Evolutionary conservation across 2,329 filamentous ascomycete genomes (phyloP).

Genomic region (Clonostachys byssicola): DNA sequence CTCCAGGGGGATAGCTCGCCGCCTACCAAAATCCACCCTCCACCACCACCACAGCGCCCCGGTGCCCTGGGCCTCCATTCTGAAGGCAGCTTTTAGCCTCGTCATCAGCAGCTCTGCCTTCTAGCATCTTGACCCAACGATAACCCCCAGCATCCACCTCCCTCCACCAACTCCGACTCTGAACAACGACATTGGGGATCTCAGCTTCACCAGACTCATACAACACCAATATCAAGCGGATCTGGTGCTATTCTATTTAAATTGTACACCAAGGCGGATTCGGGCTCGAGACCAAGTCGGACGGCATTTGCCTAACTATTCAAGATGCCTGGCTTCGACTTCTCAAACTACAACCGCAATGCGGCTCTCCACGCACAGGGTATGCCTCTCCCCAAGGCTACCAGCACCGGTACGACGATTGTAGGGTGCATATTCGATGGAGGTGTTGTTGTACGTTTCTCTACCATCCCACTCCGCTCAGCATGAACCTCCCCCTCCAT

Average conservation of each 20-base stretch:
- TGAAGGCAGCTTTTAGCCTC: constrained; percentile 33
- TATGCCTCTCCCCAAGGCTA: constrained; percentile 93
- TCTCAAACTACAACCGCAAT: constrained; percentile 99
- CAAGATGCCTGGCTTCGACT: constrained; percentile 96
- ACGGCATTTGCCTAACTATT: neutral
- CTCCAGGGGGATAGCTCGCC: neutral
- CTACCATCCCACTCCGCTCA: neutral
- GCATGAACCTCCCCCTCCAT: neutral
- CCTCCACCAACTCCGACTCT: neutral
- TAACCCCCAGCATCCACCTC: neutral
- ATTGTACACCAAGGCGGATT: too few relatives aligned
- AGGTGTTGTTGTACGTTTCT: constrained; percentile 78
- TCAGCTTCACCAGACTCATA: too few relatives aligned
- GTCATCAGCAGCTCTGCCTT: constrained; percentile 35
- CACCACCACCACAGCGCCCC: too few relatives aligned
- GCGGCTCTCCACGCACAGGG: constrained; percentile 90
- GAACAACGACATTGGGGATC: too few relatives aligned
- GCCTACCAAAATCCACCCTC: too few relatives aligned
- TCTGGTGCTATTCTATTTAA: too few relatives aligned
- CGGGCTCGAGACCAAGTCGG: too few relatives aligned
- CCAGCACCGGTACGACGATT: constrained; percentile 97
- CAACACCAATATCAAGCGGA: too few relatives aligned
- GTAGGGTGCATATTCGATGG: constrained; percentile 96
- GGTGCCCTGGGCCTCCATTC: neutral
- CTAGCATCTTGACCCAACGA: neutral